Evolutionary conservation across 2,329 filamentous ascomycete genomes (phyloP), one percentile per base, ranked within the genome.

Genomic region (Venturia pyrina): DNA sequence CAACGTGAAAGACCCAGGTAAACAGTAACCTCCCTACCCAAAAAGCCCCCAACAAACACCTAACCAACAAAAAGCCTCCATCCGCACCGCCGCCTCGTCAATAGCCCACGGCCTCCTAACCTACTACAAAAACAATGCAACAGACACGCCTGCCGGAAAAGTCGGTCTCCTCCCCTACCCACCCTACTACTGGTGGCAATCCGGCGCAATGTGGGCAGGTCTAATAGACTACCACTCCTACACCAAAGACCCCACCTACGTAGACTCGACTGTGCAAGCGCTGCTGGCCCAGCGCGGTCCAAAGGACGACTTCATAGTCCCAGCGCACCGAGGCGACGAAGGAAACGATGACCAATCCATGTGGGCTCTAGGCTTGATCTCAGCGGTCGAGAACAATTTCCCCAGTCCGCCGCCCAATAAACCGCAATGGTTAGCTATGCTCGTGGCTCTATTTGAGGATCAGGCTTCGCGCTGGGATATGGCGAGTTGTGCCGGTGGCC

Each of bases 391-490:
- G 75, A 82, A 85, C 67, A 84, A 86, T 73, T 88, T 87, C 66
- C 85, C 88, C 68, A 83, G 86, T 8, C 78, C 85, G n/a, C 70
- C 76, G 10, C 73, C 73, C 0, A 79, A 81, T 19, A 76, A 84
- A 46, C 87, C 87, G 0, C 82, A 86, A 72, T 96, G 89, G 89
- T 81, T 95, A n/a, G 86, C 87, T 7, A 82, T 95, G 64, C 87
- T 84, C 0, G 89, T 92, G 74, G 89, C 88, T 13, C 88, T 91
- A 1, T 96, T 93, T 76, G 91, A 93, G 78, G 87, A 88, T 63
- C 91, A 91, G 72, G 85, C 85, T 1, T 76, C 77, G 24, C 84
- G 90, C 28, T 93, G 90, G 88, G 87, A 95, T 70, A 78, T 76
- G 2, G 71, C 77, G 0, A 81, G 80, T 0, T 96, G 91, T 75